Conservation (phyloP, 106 monocot species). For the Gastrodia elata region DNA sequence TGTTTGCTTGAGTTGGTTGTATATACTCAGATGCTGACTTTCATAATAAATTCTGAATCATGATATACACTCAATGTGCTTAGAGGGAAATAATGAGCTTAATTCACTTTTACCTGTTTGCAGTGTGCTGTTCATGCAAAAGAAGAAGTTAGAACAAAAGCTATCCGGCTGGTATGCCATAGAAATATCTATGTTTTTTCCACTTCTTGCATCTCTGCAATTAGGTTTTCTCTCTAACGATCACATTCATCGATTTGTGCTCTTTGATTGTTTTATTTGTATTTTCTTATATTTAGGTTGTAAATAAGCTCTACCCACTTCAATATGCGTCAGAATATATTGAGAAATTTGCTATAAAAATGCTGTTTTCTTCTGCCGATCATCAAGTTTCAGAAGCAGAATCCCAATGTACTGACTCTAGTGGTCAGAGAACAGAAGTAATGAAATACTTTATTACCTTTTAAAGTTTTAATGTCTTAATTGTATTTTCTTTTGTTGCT, state of each 20-base stretch:
- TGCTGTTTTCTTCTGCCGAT: slow-evolving; percentile 56
- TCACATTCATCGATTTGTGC: background rate
- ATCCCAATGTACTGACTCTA: slow-evolving; percentile 5
- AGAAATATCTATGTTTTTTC: background rate
- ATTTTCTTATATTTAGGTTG: slow-evolving; percentile 39
- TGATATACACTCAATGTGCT: background rate
- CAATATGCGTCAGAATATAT: slow-evolving; percentile 63
- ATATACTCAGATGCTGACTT: background rate
- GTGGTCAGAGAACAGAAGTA: slow-evolving; percentile 50
- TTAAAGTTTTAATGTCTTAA: background rate
- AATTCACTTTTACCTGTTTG: slow-evolving; percentile 5
- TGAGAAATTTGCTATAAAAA: slow-evolving; percentile 74
- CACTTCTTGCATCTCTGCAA: background rate
- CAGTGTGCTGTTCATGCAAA: slow-evolving; percentile 87
- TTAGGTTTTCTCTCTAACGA: background rate
- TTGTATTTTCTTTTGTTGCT: background rate
- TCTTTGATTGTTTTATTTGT: slow-evolving; percentile 7
- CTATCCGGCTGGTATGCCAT: slow-evolving; percentile 76
- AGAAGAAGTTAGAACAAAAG: slow-evolving; percentile 92
- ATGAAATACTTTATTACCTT: slow-evolving; percentile 9
- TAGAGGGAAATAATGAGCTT: background rate
- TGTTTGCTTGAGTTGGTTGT: background rate
- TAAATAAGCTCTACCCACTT: slow-evolving; percentile 81
- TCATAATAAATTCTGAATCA: background rate
- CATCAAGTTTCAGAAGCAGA: slow-evolving; percentile 39